phyloP scores from a whole-genome alignment of 139 green algal species.

The Microglena sp. region DNA sequence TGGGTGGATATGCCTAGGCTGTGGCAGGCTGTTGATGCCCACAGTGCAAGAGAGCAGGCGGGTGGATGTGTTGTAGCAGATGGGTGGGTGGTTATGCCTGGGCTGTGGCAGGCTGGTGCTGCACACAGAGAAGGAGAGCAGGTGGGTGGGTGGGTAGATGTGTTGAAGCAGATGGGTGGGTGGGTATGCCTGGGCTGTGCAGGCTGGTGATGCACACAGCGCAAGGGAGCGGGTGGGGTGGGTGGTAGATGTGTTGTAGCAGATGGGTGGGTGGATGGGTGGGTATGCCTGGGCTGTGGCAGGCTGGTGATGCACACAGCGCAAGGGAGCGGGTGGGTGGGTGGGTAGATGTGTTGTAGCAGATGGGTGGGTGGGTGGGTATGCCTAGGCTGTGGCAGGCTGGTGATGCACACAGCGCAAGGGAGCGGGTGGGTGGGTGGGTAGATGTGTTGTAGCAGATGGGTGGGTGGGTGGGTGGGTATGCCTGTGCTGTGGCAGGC shows the following conservation, averaged over 20 bases:
- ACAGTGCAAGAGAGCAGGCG: too few relatives aligned
- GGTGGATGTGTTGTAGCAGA: too few relatives aligned
- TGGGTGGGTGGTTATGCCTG: constrained; percentile 53
- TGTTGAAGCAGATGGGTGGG: not conserved
- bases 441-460: too few relatives aligned
- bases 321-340: too few relatives aligned
- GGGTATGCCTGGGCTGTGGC: not conserved
- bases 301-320: not conserved
- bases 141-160: not conserved
- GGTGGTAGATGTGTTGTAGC: too few relatives aligned
- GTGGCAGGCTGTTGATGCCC: not conserved
- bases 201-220: not conserved
- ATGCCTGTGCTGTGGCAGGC: constrained; percentile 59
- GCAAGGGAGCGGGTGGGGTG: too few relatives aligned
- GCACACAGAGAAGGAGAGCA: constrained; percentile 35
- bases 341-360: too few relatives aligned
- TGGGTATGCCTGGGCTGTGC: not conserved
- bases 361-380: too few relatives aligned
- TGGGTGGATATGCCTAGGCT: not conserved
- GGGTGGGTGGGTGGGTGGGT: too few relatives aligned
- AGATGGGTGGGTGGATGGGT: too few relatives aligned
- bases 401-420: too few relatives aligned
- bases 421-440: too few relatives aligned
- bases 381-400: constrained; percentile 55
- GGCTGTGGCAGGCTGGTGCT: constrained; percentile 61